Evolutionary conservation across 1,284 basidiomycete genomes (phyloP), one percentile per base, ranked within the genome.

Genomic region (Cryptococcus depauperatus): DNA sequence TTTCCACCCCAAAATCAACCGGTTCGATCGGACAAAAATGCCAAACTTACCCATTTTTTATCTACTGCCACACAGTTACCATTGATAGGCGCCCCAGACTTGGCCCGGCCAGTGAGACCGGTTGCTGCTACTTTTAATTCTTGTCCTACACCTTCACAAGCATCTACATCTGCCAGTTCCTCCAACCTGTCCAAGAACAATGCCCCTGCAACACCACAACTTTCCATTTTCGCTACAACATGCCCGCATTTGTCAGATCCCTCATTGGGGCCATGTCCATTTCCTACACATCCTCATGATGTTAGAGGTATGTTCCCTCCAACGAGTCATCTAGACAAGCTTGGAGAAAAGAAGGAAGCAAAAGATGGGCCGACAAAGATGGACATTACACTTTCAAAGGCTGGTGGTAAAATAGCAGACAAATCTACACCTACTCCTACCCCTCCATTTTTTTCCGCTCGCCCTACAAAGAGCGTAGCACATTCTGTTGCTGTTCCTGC

Each of bases 201-300:
- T 11, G 5, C 45, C 13, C 21, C 39, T 5, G 5, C 27, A 16
- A 32, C 39, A 22, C 51, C 47, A 3, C 40, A 42, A 11, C 22
- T 34, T 26, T 49, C 51, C 8, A 50, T 53, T 21, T 47, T 53
- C 48, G 41, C 47, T 10, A 30, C 44, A 10, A 44, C 39, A 4
- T 47, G 47, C 39, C 47, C 42, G 3, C 45, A 53, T 27, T 27
- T 53, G 14, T 27, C 43, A 14, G 47, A 50, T 23, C 51, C 47
- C 2, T 47, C 46, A n/a, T 32, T 52, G 6, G 50, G 50, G 14
- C 46, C 46, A 32, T 54, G 51, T 43, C 52, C 49, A 6, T 48
- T 51, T 47, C 50, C 45, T 25, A 48, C 40, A n/a, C 52, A 51
- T 27, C 52, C 49, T 9, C 52, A 54, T 38, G 44, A 51, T 35